Conservation (phyloP, 352 stramenopile genomes). For the Phytophthora sansomeana region DNA sequence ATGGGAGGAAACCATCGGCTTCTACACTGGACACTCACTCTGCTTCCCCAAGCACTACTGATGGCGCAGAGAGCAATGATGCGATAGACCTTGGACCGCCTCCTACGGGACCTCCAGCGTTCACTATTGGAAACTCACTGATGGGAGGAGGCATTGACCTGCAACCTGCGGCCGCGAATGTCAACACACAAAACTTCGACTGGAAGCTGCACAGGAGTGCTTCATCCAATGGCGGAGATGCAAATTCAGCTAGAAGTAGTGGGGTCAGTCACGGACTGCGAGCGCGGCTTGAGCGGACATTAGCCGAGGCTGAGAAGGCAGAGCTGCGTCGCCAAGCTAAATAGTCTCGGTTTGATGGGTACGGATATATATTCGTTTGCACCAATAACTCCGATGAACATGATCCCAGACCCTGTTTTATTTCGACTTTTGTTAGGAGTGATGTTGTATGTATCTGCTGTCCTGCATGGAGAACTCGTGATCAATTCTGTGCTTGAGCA, state of each 20-base stretch:
- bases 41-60: constrained; percentile 12
- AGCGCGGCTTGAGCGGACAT: constrained; percentile 12
- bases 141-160: constrained; percentile 85
- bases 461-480: too few relatives aligned
- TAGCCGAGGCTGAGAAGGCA: constrained; percentile 19
- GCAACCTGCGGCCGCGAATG: constrained; percentile 70
- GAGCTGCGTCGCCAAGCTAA: constrained; percentile 17
- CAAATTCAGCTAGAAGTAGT: neutral
- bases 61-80: constrained; percentile 17
- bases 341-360: neutral
- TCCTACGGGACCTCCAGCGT: constrained; percentile 60
- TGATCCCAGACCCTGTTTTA: neutral
- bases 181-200: constrained; percentile 87
- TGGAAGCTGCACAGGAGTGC: constrained; percentile 61
- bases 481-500: too few relatives aligned
- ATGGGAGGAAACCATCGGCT: neutral
- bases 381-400: constrained; percentile 6
- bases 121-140: constrained; percentile 81
- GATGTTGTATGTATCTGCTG: too few relatives aligned
- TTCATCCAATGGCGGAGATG: constrained; percentile 16
- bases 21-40: constrained; percentile 11
- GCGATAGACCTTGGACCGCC: constrained; percentile 65
- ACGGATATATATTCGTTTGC: constrained; percentile 1
- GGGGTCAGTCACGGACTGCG: constrained; percentile 20
- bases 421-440: neutral